These are phyloP conservation scores for Eremothecium gossypii DNA, from an alignment of 1,139 yeast species.

Conservation along the genomic window DNA sequence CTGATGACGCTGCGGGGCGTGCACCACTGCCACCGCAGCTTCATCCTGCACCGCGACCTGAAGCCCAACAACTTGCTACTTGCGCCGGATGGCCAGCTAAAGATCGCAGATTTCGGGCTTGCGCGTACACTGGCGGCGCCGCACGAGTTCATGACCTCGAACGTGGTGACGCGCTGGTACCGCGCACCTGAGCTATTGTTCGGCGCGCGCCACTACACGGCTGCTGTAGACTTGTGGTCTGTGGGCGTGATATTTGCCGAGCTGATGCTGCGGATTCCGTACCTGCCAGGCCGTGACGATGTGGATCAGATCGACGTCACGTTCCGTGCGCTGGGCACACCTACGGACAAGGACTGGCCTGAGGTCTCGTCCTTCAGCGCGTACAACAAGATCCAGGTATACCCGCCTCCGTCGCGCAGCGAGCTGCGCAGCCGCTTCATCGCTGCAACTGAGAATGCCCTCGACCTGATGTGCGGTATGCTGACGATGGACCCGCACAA, in stretches of 20 bases:
- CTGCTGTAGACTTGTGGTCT: conserved; percentile 95
- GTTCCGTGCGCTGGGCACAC: conserved; percentile 91
- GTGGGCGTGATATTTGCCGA: conserved; percentile 96
- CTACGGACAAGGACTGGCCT: conserved; percentile 89
- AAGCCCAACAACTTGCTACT: conserved; percentile 75
- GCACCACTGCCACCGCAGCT: conserved; percentile 90
- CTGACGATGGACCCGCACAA: conserved; percentile 69
- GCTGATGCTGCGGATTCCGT: conserved; percentile 88
- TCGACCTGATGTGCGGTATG: conserved; percentile 67
- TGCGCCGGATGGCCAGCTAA: conserved; percentile 78
- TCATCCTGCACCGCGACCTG: conserved; percentile 80
- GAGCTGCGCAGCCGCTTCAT: conserved; percentile 78
- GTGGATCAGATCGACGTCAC: conserved; percentile 84
- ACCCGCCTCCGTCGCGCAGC: conserved; percentile 76
- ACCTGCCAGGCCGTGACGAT: conserved; percentile 87
- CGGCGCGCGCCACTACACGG: conserved; percentile 90
- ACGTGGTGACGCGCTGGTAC: conserved; percentile 98
- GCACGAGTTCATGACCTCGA: conserved; percentile 75
- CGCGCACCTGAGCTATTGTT: conserved; percentile 88
- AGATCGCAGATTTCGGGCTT: conserved; percentile 94
- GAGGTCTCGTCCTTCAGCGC: conserved; percentile 72
- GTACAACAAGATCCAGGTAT: conserved; percentile 60
- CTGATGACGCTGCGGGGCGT: conserved; percentile 89
- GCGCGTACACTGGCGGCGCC: conserved; percentile 78
- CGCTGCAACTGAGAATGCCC: conserved; percentile 84